Base-by-base conservation (phyloP, 2,329 filamentous ascomycete genomes). In the Botryotinia calthae region DNA sequence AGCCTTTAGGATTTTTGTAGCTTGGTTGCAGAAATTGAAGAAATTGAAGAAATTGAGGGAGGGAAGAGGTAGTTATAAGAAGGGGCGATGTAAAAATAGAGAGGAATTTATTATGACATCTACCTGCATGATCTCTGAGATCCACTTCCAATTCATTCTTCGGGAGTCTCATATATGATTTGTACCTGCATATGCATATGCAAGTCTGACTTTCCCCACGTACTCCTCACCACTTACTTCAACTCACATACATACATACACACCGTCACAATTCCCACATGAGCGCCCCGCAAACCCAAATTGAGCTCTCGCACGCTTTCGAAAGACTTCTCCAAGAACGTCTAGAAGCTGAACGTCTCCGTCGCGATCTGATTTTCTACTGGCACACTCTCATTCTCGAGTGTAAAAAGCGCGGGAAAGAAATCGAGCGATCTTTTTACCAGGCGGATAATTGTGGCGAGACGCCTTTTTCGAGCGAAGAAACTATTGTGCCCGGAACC, bases 271-370 rank as follows among this genome's bases (percentile, higher is more conserved):
- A 28, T 28, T 66, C 44, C 59, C 69, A 71, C 44, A 71, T 71
- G 59, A 37, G 28, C 48, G n/a, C 34, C 10, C 37, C 46, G 14
- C 61, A 28, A 22, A 42, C 37, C 1, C 70, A 71, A 71, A 56
- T 66, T 5, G 70, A 66, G 37, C 59, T 71, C 31, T 71, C 70
- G 4, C 62, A 51, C n/a, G 70, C 70, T n/a, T 71, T 71, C 42
- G 70, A 71, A 51, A 71, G 54, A 12, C 34, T 71, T 28, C 70
- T 71, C 48, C 46, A 71, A 56, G 70, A 71, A 44, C 59, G 70
- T 20, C 44, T 62, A 7, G 46, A 71, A 46, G 44, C 59, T 2
- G 70, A 71, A 51, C 46, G 70, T 31, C 37, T 66, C 12, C 61
- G 34, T 14, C 25, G 70, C 25, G 70, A 71, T 46, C 22, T 71